Evolutionary conservation across 176 grass and related monocot species (phyloP).

Genomic region (Panicum miliaceum): DNA sequence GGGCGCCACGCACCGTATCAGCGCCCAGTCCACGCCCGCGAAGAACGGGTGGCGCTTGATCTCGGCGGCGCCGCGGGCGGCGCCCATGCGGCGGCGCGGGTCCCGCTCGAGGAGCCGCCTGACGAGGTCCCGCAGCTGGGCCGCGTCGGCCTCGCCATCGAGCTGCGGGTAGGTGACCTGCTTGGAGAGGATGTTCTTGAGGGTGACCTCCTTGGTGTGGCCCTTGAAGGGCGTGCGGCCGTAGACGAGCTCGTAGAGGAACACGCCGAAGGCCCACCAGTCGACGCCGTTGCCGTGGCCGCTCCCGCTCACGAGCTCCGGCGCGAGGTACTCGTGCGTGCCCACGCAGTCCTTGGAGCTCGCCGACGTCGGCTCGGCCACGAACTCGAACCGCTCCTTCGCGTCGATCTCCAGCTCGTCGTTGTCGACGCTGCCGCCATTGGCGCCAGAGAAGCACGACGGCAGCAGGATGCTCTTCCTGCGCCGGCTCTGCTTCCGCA

Average conservation of each 20-base stretch:
- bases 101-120: constrained; percentile 73
- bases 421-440: not conserved
- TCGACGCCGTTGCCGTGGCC: constrained; percentile 92
- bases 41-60: constrained; percentile 93
- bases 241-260: constrained; percentile 91
- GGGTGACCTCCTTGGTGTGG: constrained; percentile 72
- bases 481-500: constrained; percentile 35
- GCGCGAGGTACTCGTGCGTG: constrained; percentile 93
- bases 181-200: constrained; percentile 84
- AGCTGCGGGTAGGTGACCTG: constrained; percentile 70
- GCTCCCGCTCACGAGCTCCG: constrained; percentile 72
- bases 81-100: constrained; percentile 71
- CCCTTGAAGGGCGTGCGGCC: constrained; percentile 94
- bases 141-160: constrained; percentile 50
- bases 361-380: constrained; percentile 75
- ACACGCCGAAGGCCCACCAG: constrained; percentile 97
- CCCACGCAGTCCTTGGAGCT: constrained; percentile 86
- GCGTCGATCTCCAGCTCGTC: constrained; percentile 31
- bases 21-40: constrained; percentile 72
- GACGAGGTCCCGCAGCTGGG: constrained; percentile 69
- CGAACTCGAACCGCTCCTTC: constrained; percentile 70
- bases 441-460: constrained; percentile 41
- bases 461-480: constrained; percentile 13
- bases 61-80: constrained; percentile 72
- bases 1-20: constrained; percentile 74